These are phyloP conservation scores for Phytopythium chamaehyphon DNA, from an alignment of 352 stramenopile species.

Conservation along the genomic window DNA sequence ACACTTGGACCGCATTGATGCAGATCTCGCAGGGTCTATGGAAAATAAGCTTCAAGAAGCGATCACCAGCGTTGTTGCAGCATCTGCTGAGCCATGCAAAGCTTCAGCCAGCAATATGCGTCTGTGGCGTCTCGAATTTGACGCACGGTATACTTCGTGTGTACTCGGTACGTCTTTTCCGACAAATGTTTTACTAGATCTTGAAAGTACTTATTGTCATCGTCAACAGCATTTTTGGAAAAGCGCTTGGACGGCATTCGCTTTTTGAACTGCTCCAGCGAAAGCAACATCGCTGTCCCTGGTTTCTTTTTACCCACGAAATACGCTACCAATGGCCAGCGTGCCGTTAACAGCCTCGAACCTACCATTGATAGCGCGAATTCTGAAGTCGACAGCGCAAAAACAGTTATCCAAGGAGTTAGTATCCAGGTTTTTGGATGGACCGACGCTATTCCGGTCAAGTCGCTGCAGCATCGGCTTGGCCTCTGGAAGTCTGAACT, in stretches of 20 bases:
- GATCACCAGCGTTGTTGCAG: neutral
- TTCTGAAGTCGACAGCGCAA: neutral
- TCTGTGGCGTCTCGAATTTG: conserved; percentile 77
- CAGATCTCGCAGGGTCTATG: conserved; percentile 22
- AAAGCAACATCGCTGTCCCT: conserved; percentile 40
- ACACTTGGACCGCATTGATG: conserved; percentile 54
- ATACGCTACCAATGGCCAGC: conserved; percentile 1
- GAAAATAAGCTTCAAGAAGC: conserved; percentile 13
- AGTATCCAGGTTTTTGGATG: conserved; percentile 17
- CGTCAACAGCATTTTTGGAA: conserved; percentile 39
- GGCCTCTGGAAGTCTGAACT: conserved; percentile 37
- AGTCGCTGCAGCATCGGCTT: conserved; percentile 29
- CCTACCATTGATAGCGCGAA: neutral
- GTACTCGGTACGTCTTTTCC: conserved; percentile 42
- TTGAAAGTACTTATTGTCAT: neutral
- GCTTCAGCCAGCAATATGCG: conserved; percentile 11
- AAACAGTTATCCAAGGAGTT: conserved; percentile 44
- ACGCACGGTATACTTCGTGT: conserved; percentile 52
- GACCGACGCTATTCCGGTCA: conserved; percentile 5
- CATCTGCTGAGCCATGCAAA: neutral
- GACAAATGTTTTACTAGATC: neutral
- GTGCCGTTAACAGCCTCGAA: neutral
- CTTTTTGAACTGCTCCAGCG: conserved; percentile 38
- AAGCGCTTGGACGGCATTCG: conserved; percentile 29
- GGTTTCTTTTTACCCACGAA: conserved; percentile 54